Base-by-base conservation (phyloP, 257 asterid species). In the Penstemon newberryi region DNA sequence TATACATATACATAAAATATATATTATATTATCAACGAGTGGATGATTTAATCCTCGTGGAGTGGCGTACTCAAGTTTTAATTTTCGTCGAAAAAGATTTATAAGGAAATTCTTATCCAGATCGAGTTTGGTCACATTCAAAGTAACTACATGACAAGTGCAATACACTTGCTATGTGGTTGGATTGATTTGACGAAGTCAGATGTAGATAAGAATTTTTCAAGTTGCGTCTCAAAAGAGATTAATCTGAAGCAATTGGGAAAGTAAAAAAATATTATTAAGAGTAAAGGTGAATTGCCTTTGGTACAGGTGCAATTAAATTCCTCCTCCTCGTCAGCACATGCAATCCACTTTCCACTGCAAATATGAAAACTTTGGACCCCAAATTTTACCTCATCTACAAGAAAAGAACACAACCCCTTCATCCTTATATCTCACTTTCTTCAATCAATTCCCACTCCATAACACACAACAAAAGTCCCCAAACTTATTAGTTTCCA, bases 321-420 rank as follows among this genome's bases (percentile, higher is more conserved):
- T 73, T 69, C 87, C 46, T 78, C 84, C 75, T 81, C 85, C 86
- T 80, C 58, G 84, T 82, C 90, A 85, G 51, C 91, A 84, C 91
- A 84, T 86, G 96, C 91, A 82, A 78, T 82, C 96, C 95, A 87
- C 95, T 89, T 89, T 85, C 89, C 77, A 76, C 87, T 69, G 47
- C 79, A 61, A 64, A 63, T 74, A 60, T 73, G 72, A 37, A 1
- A 63, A 56, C 77, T 67, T 81, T 70, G 77, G 83, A 81, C 84
- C 87, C 88, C 77, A 70, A 74, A 45, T 66, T 85, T 86, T 79
- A 68, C 92, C 91, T 83, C 84, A 82, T 72, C 75, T 78, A 33
- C 91, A 85, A 86, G 89, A 67, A 85, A 85, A 74, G 89, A 83
- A 85, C 78, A 52, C 80, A 2, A 42, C 67, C 51, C 10, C 64